phyloP scores from a whole-genome alignment of 1,284 basidiomycete genomes.

The Pseudozyma tsukubaensis region DNA sequence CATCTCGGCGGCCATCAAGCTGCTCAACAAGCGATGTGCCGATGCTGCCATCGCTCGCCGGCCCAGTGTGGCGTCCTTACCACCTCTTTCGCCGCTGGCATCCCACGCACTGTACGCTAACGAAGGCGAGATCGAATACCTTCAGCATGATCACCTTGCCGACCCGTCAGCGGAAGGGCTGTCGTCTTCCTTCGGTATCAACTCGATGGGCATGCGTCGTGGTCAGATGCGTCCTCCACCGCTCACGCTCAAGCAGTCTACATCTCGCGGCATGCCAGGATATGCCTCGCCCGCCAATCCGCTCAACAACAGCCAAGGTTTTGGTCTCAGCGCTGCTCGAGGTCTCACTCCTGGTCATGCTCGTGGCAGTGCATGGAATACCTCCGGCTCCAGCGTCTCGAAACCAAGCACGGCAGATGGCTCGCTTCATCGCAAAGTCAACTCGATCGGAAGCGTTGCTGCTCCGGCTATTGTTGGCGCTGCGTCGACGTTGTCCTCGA shows the following conservation, averaged over 20 bases:
- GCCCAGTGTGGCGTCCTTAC: slow-evolving; percentile 28
- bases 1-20: slow-evolving; percentile 63
- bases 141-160: slow-evolving; percentile 32
- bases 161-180: slow-evolving; percentile 18
- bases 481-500: slow-evolving; percentile 13
- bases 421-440: slow-evolving; percentile 51
- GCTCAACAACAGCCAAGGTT: slow-evolving; percentile 50
- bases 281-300: slow-evolving; percentile 40
- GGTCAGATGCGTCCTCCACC: slow-evolving; percentile 51
- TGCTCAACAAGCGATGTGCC: slow-evolving; percentile 58
- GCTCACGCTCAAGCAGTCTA: slow-evolving; percentile 43
- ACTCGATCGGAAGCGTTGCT: slow-evolving; percentile 44
- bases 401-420: slow-evolving; percentile 33
- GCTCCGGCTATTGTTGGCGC: slow-evolving; percentile 27
- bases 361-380: slow-evolving; percentile 36
- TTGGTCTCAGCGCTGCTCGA: slow-evolving; percentile 52
- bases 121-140: slow-evolving; percentile 49
- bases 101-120: slow-evolving; percentile 24
- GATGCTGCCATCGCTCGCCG: slow-evolving; percentile 34
- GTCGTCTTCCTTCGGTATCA: slow-evolving; percentile 15
- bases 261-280: slow-evolving; percentile 46
- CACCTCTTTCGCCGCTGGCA: slow-evolving; percentile 31
- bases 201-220: slow-evolving; percentile 43
- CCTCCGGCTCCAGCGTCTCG: slow-evolving; percentile 19
- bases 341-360: slow-evolving; percentile 49